Conservation (phyloP, 1,284 basidiomycete genomes). For the Sanghuangporus sanghuang region DNA sequence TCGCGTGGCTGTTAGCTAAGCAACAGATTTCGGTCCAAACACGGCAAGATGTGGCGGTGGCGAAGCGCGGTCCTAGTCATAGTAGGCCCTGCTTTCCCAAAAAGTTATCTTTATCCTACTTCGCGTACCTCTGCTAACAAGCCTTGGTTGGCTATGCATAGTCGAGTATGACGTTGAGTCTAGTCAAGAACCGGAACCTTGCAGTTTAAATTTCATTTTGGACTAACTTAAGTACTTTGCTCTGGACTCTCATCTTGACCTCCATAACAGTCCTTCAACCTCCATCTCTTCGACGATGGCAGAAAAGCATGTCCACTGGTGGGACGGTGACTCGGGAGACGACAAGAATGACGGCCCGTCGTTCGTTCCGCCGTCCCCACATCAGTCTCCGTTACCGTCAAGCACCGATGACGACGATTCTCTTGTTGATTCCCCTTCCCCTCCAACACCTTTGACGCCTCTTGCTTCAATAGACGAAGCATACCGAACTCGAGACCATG, state of each 20-base stretch:
- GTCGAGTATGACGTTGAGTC: background rate
- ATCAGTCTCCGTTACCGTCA: background rate
- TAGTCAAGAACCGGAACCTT: background rate
- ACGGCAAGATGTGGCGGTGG: background rate
- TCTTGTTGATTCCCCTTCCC: conserved; percentile 12
- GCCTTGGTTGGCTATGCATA: background rate
- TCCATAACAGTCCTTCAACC: background rate
- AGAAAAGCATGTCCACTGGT: conserved; percentile 17
- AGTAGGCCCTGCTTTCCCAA: background rate
- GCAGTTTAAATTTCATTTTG: background rate
- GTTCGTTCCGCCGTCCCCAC: conserved; percentile 11
- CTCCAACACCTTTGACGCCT: conserved; percentile 8
- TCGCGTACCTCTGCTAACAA: conserved; percentile 2
- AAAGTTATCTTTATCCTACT: conserved; percentile 3
- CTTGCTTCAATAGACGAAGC: background rate
- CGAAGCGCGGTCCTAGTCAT: background rate
- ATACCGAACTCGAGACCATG: background rate
- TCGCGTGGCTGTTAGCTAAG: background rate
- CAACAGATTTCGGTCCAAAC: background rate
- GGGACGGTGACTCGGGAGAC: background rate
- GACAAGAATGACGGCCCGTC: background rate
- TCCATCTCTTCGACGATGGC: background rate
- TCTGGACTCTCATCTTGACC: background rate
- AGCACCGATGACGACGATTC: conserved; percentile 11
- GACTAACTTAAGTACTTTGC: background rate